A percentile compares a stretch with the other conserved stretches of the same genome.
phyloP scores from a whole-genome alignment of 371 early-diverging fungal species.

The Actinomucor elegans region DNA sequence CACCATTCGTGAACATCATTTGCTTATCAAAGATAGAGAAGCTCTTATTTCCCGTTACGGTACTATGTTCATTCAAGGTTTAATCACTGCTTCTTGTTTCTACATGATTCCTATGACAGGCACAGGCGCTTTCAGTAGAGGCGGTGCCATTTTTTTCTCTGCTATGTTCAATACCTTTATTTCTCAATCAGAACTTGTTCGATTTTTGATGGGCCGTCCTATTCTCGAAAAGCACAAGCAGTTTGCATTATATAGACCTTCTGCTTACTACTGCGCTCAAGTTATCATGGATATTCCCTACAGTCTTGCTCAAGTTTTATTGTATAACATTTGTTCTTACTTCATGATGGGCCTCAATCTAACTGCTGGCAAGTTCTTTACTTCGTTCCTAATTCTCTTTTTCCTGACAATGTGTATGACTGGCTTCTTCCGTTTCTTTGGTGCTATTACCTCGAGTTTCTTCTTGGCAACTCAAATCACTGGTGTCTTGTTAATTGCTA shows the following conservation, averaged over 20 bases:
- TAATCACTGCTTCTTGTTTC: constrained; percentile 72
- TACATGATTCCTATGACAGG: constrained; percentile 49
- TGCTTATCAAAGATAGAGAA: constrained; percentile 48
- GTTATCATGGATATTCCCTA: constrained; percentile 45
- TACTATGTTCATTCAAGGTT: constrained; percentile 59
- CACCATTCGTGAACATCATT: constrained; percentile 62
- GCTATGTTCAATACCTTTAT: constrained; percentile 58
- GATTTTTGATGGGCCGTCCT: constrained; percentile 56
- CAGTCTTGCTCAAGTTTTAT: constrained; percentile 22
- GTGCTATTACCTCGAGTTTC: constrained; percentile 51
- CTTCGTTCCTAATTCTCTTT: constrained; percentile 49
- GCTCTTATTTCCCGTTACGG: constrained; percentile 58
- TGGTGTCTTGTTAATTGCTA: constrained; percentile 56
- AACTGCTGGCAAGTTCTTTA: constrained; percentile 51
- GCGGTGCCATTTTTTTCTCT: constrained; percentile 67
- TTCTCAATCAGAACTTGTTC: constrained; percentile 53
- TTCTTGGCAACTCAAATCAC: constrained; percentile 57
- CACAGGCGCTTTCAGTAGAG: constrained; percentile 65
- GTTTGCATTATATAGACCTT: constrained; percentile 65
- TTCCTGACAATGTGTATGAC: constrained; percentile 54
- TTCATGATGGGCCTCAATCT: constrained; percentile 61
- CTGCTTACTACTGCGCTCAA: constrained; percentile 63
- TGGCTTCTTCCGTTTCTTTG: constrained; percentile 41
- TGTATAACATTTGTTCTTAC: constrained; percentile 60
- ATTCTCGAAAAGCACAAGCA: constrained; percentile 70